These are phyloP conservation scores for Debaryomyces robertsiae DNA, from an alignment of 1,139 yeast species.

Conservation along the genomic window DNA sequence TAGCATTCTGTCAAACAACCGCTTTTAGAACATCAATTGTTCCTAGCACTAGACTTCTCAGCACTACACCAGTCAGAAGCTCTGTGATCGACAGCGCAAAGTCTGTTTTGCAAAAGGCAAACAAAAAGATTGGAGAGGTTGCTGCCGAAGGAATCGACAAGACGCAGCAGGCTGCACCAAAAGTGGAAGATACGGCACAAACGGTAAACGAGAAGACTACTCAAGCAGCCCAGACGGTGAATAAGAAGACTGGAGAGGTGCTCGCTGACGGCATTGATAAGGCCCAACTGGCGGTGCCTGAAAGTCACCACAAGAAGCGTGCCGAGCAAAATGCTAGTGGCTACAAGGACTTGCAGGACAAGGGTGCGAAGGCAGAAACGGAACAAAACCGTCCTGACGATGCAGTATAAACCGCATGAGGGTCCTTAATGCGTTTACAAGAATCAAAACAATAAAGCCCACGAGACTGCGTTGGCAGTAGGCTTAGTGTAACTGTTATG, in stretches of 20 bases:
- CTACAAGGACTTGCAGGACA: conserved; percentile 43
- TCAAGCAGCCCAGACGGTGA: conserved; percentile 22
- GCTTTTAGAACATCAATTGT: conserved; percentile 10
- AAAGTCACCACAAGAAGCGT: conserved; percentile 17
- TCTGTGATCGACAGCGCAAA: conserved; percentile 41
- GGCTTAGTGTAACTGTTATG: too few species aligned
- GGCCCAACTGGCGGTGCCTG: conserved; percentile 27
- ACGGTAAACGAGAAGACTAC: conserved; percentile 31
- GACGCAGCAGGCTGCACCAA: conserved; percentile 19
- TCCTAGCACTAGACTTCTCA: conserved; percentile 5
- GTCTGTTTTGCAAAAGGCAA: conserved; percentile 36
- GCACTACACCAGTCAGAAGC: conserved; percentile 9
- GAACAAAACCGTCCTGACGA: conserved; percentile 54
- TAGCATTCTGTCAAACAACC: conserved; percentile 14
- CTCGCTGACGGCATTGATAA: conserved; percentile 38
- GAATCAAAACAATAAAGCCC: background rate
- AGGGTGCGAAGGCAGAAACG: conserved; percentile 42
- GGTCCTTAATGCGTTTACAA: background rate
- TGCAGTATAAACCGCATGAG: conserved; percentile 23
- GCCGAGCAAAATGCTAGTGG: conserved; percentile 36
- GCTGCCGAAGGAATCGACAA: conserved; percentile 33
- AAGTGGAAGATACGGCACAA: conserved; percentile 17
- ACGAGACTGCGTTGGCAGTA: too few species aligned
- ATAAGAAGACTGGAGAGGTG: conserved; percentile 36
- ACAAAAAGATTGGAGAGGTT: conserved; percentile 32